These are phyloP conservation scores for Pyrus pyrifolia DNA, from an alignment of 306 rosid genomes.

Conservation along the genomic window DNA sequence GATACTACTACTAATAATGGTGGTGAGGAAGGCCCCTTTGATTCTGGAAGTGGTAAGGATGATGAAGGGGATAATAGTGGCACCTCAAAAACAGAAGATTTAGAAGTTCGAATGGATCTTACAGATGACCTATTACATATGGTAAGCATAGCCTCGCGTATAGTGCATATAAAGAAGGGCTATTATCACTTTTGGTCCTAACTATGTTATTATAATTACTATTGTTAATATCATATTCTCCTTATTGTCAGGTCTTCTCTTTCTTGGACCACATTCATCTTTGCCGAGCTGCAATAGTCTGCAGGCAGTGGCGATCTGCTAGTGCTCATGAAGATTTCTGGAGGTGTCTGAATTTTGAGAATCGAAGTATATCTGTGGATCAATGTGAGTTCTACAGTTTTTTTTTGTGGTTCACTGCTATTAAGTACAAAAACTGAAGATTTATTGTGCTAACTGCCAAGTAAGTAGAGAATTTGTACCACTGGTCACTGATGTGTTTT, in stretches of 20 bases:
- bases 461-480: neutral
- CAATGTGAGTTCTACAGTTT: slow-evolving; percentile 62
- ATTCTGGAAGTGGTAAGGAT: slow-evolving; percentile 37
- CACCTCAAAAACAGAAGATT: slow-evolving; percentile 44
- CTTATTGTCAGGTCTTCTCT: slow-evolving; percentile 68
- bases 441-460: neutral
- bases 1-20: slow-evolving; percentile 30
- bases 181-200: neutral
- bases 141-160: slow-evolving; percentile 32
- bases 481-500: neutral
- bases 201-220: neutral
- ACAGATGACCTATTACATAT: slow-evolving; percentile 93
- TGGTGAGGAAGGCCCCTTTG: slow-evolving; percentile 32
- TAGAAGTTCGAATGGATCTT: slow-evolving; percentile 86
- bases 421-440: neutral
- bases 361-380: slow-evolving; percentile 71
- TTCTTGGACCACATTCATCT: slow-evolving; percentile 88
- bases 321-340: slow-evolving; percentile 99
- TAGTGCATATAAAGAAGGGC: neutral
- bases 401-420: neutral
- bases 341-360: slow-evolving; percentile 83
- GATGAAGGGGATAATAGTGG: slow-evolving; percentile 39
- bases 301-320: slow-evolving; percentile 91
- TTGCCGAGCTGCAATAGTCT: slow-evolving; percentile 89
- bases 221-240: neutral